phyloP scores from a whole-genome alignment of 2,329 filamentous ascomycete genomes.

The Ceratocystis ficicola region DNA sequence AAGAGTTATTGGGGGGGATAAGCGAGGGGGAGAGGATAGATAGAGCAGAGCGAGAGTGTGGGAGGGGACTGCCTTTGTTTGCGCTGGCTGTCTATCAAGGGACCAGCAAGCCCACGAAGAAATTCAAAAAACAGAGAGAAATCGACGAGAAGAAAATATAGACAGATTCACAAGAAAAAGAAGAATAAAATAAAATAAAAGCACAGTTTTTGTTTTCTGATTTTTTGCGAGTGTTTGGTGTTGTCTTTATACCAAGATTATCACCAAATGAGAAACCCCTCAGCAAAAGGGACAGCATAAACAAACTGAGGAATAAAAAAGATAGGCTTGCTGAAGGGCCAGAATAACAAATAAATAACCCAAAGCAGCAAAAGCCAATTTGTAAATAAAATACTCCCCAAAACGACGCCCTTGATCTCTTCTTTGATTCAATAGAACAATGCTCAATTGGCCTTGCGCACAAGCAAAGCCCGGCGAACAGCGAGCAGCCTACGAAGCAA shows the following conservation, averaged over 20 bases:
- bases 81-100: slow-evolving; percentile 5
- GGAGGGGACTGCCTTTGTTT: slow-evolving; percentile 11
- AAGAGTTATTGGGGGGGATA: slow-evolving; percentile 9
- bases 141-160: not conserved
- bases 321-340: slow-evolving; percentile 10
- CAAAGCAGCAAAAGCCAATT: slow-evolving; percentile 14
- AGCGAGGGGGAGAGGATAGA: slow-evolving; percentile 15
- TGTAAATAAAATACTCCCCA: slow-evolving; percentile 8
- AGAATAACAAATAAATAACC: slow-evolving; percentile 21
- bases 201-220: not conserved
- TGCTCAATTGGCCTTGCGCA: not conserved
- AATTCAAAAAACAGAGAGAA: not conserved
- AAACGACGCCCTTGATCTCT: slow-evolving; percentile 1
- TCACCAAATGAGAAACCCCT: not conserved
- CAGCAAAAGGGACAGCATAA: not conserved
- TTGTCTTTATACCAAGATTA: not conserved
- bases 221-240: not conserved
- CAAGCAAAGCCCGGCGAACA: not conserved
- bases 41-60: slow-evolving; percentile 2
- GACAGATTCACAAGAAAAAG: not conserved
- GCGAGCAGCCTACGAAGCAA: not conserved
- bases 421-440: not conserved
- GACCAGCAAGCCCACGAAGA: not conserved
- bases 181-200: slow-evolving; percentile 1
- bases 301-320: not conserved